phyloP scores from a whole-genome alignment of 139 green algal genomes.

The Desmodesmus armatus region DNA sequence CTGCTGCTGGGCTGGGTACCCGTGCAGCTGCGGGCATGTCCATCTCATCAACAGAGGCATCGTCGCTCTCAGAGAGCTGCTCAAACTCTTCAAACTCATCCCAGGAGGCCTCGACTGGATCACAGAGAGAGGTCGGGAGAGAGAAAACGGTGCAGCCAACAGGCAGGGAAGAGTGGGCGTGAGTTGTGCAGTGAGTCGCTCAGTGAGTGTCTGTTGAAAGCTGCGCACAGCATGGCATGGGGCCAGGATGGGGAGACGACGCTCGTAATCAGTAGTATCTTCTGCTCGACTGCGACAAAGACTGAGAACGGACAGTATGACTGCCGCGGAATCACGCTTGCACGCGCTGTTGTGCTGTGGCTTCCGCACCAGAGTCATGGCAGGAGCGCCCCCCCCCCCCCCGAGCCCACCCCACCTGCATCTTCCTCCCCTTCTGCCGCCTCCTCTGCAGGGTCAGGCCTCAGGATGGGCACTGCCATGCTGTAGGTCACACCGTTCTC shows the following conservation, averaged over 20 bases:
- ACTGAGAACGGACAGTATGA: too few species aligned
- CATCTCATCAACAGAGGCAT: neutral
- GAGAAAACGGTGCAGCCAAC: neutral
- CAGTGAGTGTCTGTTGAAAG: too few species aligned
- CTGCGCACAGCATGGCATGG: too few species aligned
- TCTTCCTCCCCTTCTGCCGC: neutral
- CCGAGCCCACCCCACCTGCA: neutral
- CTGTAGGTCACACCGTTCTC: constrained; percentile 43
- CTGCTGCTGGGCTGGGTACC: neutral
- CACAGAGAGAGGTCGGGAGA: neutral
- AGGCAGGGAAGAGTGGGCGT: neutral
- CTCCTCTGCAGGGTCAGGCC: neutral
- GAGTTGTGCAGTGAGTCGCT: too few species aligned
- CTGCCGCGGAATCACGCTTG: neutral
- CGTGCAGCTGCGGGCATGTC: neutral
- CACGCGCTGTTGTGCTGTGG: neutral
- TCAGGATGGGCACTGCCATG: constrained; percentile 42
- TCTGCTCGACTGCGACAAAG: too few species aligned
- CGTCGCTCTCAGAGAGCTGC: neutral
- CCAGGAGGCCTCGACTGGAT: neutral
- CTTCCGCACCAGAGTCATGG: neutral
- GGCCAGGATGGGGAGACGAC: too few species aligned
- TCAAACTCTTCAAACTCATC: neutral
- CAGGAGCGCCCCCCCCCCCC: neutral
- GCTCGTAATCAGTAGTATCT: too few species aligned